Evolutionary conservation across 2,329 filamentous ascomycete species (phyloP).

Genomic region (Blastomyces emzantsi): DNA sequence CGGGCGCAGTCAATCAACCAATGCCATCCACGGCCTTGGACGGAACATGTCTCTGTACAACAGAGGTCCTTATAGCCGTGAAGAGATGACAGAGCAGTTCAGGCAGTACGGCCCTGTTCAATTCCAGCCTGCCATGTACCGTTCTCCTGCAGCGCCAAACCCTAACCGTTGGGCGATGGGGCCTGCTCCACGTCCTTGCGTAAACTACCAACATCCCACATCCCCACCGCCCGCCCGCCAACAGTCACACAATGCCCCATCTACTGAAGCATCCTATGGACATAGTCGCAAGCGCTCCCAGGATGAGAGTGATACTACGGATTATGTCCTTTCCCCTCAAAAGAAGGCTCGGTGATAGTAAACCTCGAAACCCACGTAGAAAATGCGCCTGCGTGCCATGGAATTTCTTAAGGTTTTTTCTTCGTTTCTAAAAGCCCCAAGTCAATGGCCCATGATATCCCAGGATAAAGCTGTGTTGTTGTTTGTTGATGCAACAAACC

Average conservation of each 20-base stretch:
- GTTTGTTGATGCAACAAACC: not conserved
- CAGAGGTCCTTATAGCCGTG: not conserved
- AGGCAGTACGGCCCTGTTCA: not conserved
- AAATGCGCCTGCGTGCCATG: not conserved
- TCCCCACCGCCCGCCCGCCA: not conserved
- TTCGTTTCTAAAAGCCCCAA: not conserved
- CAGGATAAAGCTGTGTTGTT: constrained; percentile 1
- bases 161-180: not conserved
- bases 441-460: not conserved
- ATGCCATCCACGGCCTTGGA: constrained; percentile 3
- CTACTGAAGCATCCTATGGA: not conserved
- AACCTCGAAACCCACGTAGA: not conserved
- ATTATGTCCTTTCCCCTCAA: constrained; percentile 7
- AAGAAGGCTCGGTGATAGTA: constrained; percentile 8
- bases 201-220: not conserved
- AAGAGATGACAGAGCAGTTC: not conserved
- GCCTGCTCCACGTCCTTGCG: constrained; percentile 1
- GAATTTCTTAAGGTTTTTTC: not conserved
- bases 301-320: constrained; percentile 11
- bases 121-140: not conserved
- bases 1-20: constrained; percentile 2
- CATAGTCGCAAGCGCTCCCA: constrained; percentile 11
- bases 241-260: not conserved
- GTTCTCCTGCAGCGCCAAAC: not conserved
- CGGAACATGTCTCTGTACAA: not conserved